Conservation (phyloP, 2,329 filamentous ascomycete genomes). For the Aspergillus quadricinctus region DNA sequence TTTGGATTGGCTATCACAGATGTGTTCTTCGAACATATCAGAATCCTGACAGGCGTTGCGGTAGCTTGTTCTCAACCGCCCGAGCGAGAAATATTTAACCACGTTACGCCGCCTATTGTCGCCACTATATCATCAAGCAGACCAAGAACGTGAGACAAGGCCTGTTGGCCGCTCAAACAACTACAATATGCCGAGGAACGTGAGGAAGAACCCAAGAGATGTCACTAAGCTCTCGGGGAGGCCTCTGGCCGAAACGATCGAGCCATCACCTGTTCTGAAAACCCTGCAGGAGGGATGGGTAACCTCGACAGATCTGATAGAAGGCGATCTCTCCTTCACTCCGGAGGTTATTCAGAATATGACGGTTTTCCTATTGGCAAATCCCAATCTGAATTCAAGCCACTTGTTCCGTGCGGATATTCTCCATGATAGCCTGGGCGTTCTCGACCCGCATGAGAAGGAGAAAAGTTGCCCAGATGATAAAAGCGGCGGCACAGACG, state of each 20-base stretch:
- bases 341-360: constrained; percentile 42
- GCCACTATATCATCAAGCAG: not conserved
- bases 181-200: constrained; percentile 13
- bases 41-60: not conserved
- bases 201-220: constrained; percentile 19
- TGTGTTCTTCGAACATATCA: not conserved
- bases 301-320: constrained; percentile 28
- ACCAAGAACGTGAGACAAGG: not conserved
- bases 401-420: constrained; percentile 60
- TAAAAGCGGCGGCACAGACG: not conserved
- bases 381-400: constrained; percentile 57
- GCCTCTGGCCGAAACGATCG: constrained; percentile 25
- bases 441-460: constrained; percentile 29
- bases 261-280: constrained; percentile 19
- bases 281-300: constrained; percentile 24
- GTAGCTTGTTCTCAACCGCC: not conserved
- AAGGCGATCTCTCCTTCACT: constrained; percentile 21
- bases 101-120: not conserved
- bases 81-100: not conserved
- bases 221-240: constrained; percentile 21
- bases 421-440: constrained; percentile 49
- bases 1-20: not conserved
- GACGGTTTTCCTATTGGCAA: constrained; percentile 45
- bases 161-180: not conserved
- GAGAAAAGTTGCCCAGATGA: constrained; percentile 18